A percentile compares a stretch with the other conserved stretches of the same genome.
Evolutionary conservation across 352 stramenopile genomes (phyloP).

Genomic region (Phytophthora colocasiae): DNA sequence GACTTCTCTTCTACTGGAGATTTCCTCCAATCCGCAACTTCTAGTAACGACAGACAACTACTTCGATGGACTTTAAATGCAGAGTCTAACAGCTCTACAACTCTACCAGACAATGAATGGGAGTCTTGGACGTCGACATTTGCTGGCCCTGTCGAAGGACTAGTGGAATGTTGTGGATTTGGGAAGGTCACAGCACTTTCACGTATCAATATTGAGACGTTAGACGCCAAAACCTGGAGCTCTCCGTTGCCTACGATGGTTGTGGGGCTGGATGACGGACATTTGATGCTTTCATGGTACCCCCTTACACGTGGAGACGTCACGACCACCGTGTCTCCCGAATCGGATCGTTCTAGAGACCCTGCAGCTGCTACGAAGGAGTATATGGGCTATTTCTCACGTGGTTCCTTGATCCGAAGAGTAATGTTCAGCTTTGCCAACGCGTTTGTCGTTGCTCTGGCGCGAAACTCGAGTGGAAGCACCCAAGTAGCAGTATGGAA

Average conservation of each 20-base stretch:
- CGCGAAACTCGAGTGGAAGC: conserved; percentile 39
- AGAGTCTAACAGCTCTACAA: neutral
- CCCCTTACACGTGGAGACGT: conserved; percentile 54
- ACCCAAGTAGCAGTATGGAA: conserved; percentile 70
- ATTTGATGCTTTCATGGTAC: conserved; percentile 75
- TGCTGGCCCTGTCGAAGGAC: conserved; percentile 55
- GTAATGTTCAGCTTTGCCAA: conserved; percentile 66
- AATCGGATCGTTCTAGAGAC: conserved; percentile 8
- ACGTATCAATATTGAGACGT: conserved; percentile 46
- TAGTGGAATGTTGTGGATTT: conserved; percentile 47
- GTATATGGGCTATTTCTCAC: conserved; percentile 59
- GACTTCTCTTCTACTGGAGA: conserved; percentile 70
- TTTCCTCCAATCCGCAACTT: conserved; percentile 76
- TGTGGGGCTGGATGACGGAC: conserved; percentile 55
- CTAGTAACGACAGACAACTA: conserved; percentile 60
- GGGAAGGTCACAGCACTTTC: conserved; percentile 41
- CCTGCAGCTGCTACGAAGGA: conserved; percentile 59
- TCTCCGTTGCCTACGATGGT: conserved; percentile 58
- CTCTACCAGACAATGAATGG: conserved; percentile 53
- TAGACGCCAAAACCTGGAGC: conserved; percentile 38
- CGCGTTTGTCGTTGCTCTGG: conserved; percentile 59
- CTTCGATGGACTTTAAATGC: conserved; percentile 67
- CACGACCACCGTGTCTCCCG: neutral
- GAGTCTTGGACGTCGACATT: conserved; percentile 62
- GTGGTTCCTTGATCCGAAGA: conserved; percentile 46